phyloP scores from a whole-genome alignment of 345 rosid genomes.

The Triadica sebifera region DNA sequence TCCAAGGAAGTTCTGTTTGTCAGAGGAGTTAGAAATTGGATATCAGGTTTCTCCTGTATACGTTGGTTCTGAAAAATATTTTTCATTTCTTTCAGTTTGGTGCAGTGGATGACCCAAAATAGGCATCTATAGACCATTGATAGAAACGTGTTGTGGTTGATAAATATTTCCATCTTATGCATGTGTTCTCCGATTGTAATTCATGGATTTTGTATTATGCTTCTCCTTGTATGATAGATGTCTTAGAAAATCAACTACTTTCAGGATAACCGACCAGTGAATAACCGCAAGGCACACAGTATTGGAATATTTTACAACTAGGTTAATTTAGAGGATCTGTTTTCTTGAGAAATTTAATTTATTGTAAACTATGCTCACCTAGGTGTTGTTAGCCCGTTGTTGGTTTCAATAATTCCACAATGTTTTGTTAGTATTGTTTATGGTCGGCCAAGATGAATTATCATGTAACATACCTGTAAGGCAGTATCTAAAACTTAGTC shows the following conservation, averaged over 20 bases:
- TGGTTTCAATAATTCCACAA: background rate
- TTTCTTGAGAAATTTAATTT: background rate
- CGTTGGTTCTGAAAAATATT: background rate
- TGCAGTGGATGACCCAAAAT: background rate
- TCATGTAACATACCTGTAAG: background rate
- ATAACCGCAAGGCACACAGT: background rate
- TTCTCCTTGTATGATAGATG: background rate
- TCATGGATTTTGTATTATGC: background rate
- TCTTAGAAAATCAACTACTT: background rate
- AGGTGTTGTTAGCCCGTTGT: background rate
- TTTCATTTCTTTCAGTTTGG: background rate
- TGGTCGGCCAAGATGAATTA: background rate
- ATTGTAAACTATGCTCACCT: background rate
- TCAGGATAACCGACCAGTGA: background rate
- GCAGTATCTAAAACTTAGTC: background rate
- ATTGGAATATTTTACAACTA: too few relatives aligned
- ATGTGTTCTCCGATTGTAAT: background rate
- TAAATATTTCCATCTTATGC: background rate
- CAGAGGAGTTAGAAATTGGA: background rate
- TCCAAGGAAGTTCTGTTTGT: conserved; percentile 5
- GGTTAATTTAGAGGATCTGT: background rate
- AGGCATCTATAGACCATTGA: background rate
- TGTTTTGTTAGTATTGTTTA: background rate
- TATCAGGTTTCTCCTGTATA: conserved; percentile 5
- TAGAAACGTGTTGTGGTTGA: background rate